phyloP scores from a whole-genome alignment of 2,329 filamentous ascomycete species.

The Pyricularia sp. region DNA sequence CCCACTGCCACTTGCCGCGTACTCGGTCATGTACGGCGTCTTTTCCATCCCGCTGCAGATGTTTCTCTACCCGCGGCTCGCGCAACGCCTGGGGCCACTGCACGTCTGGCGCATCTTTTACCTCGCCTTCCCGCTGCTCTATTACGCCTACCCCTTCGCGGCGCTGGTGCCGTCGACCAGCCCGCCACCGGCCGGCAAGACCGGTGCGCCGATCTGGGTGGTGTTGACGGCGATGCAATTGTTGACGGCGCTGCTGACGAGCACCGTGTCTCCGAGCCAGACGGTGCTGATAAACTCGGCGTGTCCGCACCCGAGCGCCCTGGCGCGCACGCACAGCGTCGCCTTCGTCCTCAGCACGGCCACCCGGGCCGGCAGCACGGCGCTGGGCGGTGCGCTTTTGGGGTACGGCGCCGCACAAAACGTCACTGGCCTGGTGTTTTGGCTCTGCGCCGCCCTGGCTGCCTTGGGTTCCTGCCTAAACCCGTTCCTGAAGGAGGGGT shows the following conservation, averaged over 20 bases:
- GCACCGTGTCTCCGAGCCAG: slow-evolving; percentile 57
- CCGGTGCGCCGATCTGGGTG: slow-evolving; percentile 51
- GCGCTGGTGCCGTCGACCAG: slow-evolving; percentile 53
- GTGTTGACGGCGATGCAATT: slow-evolving; percentile 18
- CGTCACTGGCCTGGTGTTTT: background rate
- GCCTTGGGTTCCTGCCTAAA: background rate
- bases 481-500: background rate
- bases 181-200: slow-evolving; percentile 38
- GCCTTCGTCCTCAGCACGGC: slow-evolving; percentile 11
- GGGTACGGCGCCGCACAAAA: slow-evolving; percentile 28
- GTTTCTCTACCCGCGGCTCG: slow-evolving; percentile 61
- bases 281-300: slow-evolving; percentile 53
- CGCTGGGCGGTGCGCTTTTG: slow-evolving; percentile 29
- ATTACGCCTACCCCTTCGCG: slow-evolving; percentile 61
- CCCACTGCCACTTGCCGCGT: slow-evolving; percentile 60
- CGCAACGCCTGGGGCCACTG: slow-evolving; percentile 57
- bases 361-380: slow-evolving; percentile 32
- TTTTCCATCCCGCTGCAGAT: slow-evolving; percentile 68
- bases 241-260: slow-evolving; percentile 49
- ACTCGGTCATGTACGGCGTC: slow-evolving; percentile 67
- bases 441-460: background rate
- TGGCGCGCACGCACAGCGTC: slow-evolving; percentile 47
- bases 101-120: slow-evolving; percentile 58
- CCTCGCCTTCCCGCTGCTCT: slow-evolving; percentile 60
- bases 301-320: slow-evolving; percentile 45